A percentile compares a stretch with the other conserved stretches of the same genome.
These are phyloP conservation scores for Arthrobotrys megalospora DNA, from an alignment of 2,329 filamentous ascomycete genomes.

Conservation along the genomic window DNA sequence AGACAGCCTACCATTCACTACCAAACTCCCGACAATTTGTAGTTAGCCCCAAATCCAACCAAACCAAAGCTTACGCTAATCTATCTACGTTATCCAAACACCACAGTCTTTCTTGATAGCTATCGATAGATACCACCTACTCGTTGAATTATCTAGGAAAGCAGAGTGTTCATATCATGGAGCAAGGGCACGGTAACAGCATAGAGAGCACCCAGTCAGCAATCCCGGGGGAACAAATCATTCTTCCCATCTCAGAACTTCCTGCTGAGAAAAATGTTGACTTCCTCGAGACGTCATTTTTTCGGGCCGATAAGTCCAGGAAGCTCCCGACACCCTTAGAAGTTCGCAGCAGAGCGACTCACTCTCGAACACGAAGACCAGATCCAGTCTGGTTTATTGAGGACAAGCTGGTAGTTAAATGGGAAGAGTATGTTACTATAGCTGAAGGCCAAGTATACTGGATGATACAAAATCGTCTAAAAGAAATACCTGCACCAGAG, in stretches of 20 bases:
- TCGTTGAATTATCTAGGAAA: too few species aligned
- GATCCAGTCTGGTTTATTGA: slow-evolving; percentile 24
- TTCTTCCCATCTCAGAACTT: slow-evolving; percentile 10
- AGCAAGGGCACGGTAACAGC: background rate
- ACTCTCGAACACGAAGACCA: slow-evolving; percentile 15
- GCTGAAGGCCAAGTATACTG: slow-evolving; percentile 40
- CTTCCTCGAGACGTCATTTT: slow-evolving; percentile 35
- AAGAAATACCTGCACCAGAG: slow-evolving; percentile 36
- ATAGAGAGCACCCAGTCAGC: background rate
- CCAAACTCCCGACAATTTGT: too few species aligned
- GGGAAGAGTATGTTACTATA: slow-evolving; percentile 39
- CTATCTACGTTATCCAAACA: too few species aligned
- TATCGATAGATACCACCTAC: too few species aligned
- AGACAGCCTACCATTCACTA: too few species aligned
- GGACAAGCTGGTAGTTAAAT: slow-evolving; percentile 32
- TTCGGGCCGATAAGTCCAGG: slow-evolving; percentile 8
- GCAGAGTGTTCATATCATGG: too few species aligned
- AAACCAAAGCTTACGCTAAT: too few species aligned
- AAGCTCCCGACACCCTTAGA: slow-evolving; percentile 36
- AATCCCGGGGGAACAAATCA: slow-evolving; percentile 4
- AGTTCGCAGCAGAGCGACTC: slow-evolving; percentile 28
- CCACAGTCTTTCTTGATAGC: too few species aligned
- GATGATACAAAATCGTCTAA: slow-evolving; percentile 32
- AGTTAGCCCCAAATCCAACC: too few species aligned
- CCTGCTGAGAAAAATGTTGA: slow-evolving; percentile 33